phyloP scores from a whole-genome alignment of 257 asterid species.

The Rauvolfia tetraphylla region DNA sequence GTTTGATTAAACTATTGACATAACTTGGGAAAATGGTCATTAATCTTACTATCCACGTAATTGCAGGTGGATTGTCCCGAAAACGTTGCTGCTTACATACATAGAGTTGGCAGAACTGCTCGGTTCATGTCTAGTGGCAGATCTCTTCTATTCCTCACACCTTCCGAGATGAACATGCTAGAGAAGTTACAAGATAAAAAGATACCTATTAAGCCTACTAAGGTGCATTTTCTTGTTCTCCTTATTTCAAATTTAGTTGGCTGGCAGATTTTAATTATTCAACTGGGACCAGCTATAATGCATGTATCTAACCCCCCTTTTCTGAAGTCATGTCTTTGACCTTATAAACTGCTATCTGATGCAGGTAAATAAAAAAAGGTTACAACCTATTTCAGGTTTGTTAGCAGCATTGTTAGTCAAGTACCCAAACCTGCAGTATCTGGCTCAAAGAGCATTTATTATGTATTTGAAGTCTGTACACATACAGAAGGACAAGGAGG shows the following conservation, averaged over 20 bases:
- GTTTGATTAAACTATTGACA: slow-evolving; percentile 11
- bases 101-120: slow-evolving; percentile 98
- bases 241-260: not conserved
- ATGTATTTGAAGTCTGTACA: slow-evolving; percentile 85
- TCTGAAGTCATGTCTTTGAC: slow-evolving; percentile 4
- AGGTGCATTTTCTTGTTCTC: slow-evolving; percentile 38
- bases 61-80: slow-evolving; percentile 96
- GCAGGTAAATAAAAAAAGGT: slow-evolving; percentile 68
- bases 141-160: slow-evolving; percentile 73
- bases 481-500: slow-evolving; percentile 76
- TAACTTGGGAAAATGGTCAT: not conserved
- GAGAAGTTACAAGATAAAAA: slow-evolving; percentile 76
- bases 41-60: slow-evolving; percentile 1
- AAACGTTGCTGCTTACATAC: slow-evolving; percentile 83
- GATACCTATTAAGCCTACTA: slow-evolving; percentile 59
- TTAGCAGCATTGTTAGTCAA: slow-evolving; percentile 80
- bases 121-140: slow-evolving; percentile 86
- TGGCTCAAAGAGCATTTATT: slow-evolving; percentile 82
- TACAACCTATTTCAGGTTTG: slow-evolving; percentile 79
- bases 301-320: not conserved
- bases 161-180: slow-evolving; percentile 80
- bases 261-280: not conserved
- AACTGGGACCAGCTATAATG: not conserved
- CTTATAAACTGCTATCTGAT: not conserved
- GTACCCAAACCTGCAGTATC: slow-evolving; percentile 61